phyloP scores from a whole-genome alignment of 768 basidiomycete species.

The Baorangia bicolor region DNA sequence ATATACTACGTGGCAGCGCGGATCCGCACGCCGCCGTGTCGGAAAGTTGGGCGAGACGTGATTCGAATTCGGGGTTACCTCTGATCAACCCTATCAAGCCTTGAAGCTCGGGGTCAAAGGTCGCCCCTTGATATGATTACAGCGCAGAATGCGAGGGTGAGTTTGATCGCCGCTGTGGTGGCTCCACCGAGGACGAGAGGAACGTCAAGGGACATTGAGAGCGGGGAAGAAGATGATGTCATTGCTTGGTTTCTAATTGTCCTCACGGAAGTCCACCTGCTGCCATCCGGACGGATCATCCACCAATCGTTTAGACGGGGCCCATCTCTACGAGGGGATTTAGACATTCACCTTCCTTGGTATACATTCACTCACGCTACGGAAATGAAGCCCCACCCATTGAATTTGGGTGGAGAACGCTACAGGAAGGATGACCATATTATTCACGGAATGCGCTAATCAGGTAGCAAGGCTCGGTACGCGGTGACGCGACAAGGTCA shows the following conservation, averaged over 20 bases:
- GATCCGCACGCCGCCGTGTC: neutral
- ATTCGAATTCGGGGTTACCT: neutral
- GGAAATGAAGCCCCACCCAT: conserved; percentile 16
- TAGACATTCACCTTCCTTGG: neutral
- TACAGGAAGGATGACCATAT: neutral
- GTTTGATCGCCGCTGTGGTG: conserved; percentile 1
- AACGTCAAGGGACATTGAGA: neutral
- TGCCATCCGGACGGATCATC: conserved; percentile 18
- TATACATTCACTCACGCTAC: neutral
- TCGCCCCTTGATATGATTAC: conserved; percentile 7
- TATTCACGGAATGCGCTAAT: neutral
- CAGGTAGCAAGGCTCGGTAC: neutral
- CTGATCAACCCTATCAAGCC: neutral
- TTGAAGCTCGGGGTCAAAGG: neutral
- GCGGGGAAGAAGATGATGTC: conserved; percentile 11
- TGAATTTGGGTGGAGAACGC: neutral
- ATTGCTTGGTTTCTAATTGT: conserved; percentile 4
- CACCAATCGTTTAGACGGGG: neutral
- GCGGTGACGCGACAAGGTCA: neutral
- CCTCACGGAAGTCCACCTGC: neutral
- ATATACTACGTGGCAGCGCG: neutral
- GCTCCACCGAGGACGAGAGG: neutral
- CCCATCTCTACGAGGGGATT: neutral
- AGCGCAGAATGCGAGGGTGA: neutral
- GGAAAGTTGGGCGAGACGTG: neutral